A percentile compares a stretch with the other conserved stretches of the same genome.
Evolutionary conservation across 768 basidiomycete genomes (phyloP).

Genomic region (Cystobasidium onofrii): DNA sequence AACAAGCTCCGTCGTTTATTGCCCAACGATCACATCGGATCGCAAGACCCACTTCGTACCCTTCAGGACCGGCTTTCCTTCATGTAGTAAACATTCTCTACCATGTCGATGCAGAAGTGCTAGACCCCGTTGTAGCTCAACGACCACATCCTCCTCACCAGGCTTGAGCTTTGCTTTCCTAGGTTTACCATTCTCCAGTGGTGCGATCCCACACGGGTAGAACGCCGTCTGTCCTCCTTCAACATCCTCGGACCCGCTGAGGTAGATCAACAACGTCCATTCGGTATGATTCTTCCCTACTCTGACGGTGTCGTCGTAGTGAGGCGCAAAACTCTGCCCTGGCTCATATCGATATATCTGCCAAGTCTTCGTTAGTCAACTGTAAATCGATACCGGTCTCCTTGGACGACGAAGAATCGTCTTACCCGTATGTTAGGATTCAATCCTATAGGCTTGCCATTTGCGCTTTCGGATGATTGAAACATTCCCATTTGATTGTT

Average conservation of each 20-base stretch:
- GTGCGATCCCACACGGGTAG: constrained; percentile 46
- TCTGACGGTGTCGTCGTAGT: constrained; percentile 63
- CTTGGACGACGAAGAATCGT: constrained; percentile 51
- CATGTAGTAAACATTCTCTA: constrained; percentile 48
- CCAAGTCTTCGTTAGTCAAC: not conserved
- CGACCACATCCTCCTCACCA: constrained; percentile 31
- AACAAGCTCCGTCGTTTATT: constrained; percentile 47
- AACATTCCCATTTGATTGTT: not conserved
- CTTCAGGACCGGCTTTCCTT: constrained; percentile 52
- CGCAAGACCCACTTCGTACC: constrained; percentile 62
- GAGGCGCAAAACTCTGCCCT: constrained; percentile 50
- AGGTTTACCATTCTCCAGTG: not conserved
- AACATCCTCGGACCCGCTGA: constrained; percentile 65
- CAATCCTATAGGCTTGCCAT: constrained; percentile 45
- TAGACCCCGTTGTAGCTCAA: constrained; percentile 31
- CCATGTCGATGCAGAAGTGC: constrained; percentile 54
- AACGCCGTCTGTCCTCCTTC: constrained; percentile 57
- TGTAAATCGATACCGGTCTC: not conserved
- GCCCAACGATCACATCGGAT: constrained; percentile 39
- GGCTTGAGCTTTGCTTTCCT: not conserved
- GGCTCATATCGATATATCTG: constrained; percentile 23
- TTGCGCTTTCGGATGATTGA: not conserved
- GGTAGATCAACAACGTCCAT: constrained; percentile 68
- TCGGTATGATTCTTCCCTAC: constrained; percentile 45
- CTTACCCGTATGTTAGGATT: constrained; percentile 64